Base-by-base conservation (phyloP, 139 green algal genomes). In the Chlamydomonas sp. region DNA sequence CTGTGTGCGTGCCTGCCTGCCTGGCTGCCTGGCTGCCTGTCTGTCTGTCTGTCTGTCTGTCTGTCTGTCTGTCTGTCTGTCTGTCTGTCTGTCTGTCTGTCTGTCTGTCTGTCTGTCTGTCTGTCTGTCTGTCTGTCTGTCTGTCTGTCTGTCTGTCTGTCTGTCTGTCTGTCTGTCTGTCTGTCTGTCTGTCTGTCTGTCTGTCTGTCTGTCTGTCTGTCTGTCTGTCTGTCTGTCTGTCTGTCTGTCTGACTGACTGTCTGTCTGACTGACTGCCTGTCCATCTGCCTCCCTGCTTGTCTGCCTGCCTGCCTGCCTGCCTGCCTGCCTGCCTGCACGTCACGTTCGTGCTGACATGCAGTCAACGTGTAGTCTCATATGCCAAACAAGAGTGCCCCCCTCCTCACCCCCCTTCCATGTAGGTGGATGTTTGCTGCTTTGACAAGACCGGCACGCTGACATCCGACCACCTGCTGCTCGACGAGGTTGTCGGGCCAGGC, bases 401-500 rank as follows among this genome's bases (percentile, higher is more conserved):
- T n/a, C n/a, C n/a, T n/a, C n/a, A n/a, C n/a, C n/a, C n/a, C 34
- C 13, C 48, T 8, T 3, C 24, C 16, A 22, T 30, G 29, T 78
- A 90, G 79, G 86, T 95, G 58, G 93, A 95, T 70, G 86, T 93
- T 22, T 97, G 91, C 82, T 99, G 94, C 81, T 99, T 99, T 73
- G 94, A 99, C 87, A 99, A 98, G 88, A 99, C 94, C 0, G 94
- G 94, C 73, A 99, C 94, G 22, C 87, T 98, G 28, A 98, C 94
- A 3, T 88, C 71, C 5, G 91, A 98, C 74, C 83, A 97, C 69
- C 87, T 98, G 83, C 78, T 92, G 58, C 78, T 97, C 69, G 81
- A 95, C 35, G 74, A 79, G 26, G 61, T 88, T 47, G 71, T 85
- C 58, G 24, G 71, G 77, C 38, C 59, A 64, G 20, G 38, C 63